Base-by-base conservation (phyloP, 441 rosid genomes). In the Eruca vesicaria region DNA sequence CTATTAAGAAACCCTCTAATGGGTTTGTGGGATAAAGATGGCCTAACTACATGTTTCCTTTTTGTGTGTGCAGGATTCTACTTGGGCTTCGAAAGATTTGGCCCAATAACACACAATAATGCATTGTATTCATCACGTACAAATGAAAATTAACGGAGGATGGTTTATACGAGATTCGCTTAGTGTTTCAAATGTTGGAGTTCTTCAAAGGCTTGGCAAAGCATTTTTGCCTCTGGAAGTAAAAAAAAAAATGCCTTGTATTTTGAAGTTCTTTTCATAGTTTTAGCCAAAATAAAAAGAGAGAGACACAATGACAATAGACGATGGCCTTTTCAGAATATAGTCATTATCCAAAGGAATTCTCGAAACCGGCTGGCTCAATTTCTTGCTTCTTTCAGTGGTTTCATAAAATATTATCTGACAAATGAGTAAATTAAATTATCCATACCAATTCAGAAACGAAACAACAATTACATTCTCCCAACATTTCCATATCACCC, bases 381-480 rank as follows among this genome's bases (percentile, higher is more conserved):
- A 52, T 38, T 15, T 63, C 7, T 6, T 52, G 28, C 53, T 52
- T 53, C 56, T 36, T 35, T 72, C n/a, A 57, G 66, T 41, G 66
- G 38, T 45, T 45, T 66, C 65, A 45, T 45, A 57, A 66, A 48
- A 58, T 58, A 52, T 15, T 58, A 74, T 66, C 41, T 57, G 36
- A 66, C 50, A 73, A 50, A 58, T 43, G 18, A 12, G 48, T 66
- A 62, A 48, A 68, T 75, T 61, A 63, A 76, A 69, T 63, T 69
- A 76, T 53, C 31, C 75, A 76, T 63, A 69, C 35, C 65, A 53
- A 53, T 69, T 18, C 65, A 61, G 29, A 69, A 63, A 75, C 57
- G 12, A 3, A 62, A 61, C 32, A 74, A 58, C 15, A 58, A 58
- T 15, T 28, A 16, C 70, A 66, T 48, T 48, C 41, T 66, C 58